phyloP scores from a whole-genome alignment of 805 yeast species.

The Saturnispora zaruensis region DNA sequence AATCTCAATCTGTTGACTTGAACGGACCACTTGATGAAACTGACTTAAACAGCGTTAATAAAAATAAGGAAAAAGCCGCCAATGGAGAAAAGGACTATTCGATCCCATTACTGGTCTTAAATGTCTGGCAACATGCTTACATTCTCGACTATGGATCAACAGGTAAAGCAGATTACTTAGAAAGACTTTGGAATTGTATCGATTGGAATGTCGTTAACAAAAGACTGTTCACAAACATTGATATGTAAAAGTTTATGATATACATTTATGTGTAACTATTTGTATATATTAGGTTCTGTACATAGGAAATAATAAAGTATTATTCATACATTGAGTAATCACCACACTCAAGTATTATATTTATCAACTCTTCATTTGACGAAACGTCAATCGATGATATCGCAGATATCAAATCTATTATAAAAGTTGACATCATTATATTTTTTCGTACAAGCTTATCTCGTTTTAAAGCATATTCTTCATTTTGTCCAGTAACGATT shows the following conservation, averaged over 20 bases:
- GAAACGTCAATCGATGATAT: conserved; percentile 27
- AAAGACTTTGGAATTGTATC: conserved; percentile 66
- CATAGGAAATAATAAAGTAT: neutral
- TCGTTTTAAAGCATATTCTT: neutral
- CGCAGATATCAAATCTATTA: conserved; percentile 28
- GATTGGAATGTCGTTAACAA: conserved; percentile 74
- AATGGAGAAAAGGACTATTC: conserved; percentile 46
- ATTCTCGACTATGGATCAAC: conserved; percentile 72
- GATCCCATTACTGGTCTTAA: conserved; percentile 68
- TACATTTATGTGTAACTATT: neutral
- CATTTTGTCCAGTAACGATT: neutral
- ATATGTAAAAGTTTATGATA: conserved; percentile 4
- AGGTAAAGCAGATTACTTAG: conserved; percentile 68
- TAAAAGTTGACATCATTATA: conserved; percentile 15
- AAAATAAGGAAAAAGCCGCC: conserved; percentile 21
- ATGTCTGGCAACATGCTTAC: conserved; percentile 88
- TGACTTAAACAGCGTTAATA: conserved; percentile 40
- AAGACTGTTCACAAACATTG: conserved; percentile 24
- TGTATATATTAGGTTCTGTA: neutral
- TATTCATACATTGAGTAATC: conserved; percentile 24
- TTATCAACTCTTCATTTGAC: conserved; percentile 23
- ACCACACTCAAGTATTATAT: conserved; percentile 26
- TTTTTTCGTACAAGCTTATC: neutral
- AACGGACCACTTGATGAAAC: conserved; percentile 59
- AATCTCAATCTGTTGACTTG: conserved; percentile 66